Conservation (phyloP, 208 protist species). For the Trypanosoma theileri region DNA sequence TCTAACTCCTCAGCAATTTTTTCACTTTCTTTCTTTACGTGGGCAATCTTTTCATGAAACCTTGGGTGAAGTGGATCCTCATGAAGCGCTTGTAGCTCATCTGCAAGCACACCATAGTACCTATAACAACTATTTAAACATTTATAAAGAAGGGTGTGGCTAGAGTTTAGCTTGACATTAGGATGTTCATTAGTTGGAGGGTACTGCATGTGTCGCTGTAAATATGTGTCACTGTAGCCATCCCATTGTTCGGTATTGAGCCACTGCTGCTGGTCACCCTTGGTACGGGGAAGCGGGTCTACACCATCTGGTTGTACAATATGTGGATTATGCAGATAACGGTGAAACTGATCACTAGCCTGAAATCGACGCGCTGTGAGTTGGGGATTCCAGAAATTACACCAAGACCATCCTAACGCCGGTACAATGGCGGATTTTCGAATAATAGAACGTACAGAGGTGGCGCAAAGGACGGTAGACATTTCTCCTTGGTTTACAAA, state of each 20-base stretch:
- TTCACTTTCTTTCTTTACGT: conserved; percentile 60
- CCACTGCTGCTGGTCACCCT: conserved; percentile 84
- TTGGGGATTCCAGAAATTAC: conserved; percentile 6
- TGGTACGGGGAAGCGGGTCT: conserved; percentile 68
- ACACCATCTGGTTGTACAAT: conserved; percentile 84
- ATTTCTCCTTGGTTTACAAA: too few species aligned
- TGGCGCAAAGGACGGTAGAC: too few species aligned
- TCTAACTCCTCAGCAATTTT: conserved; percentile 70
- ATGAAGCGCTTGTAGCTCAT: conserved; percentile 75
- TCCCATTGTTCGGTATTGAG: conserved; percentile 89
- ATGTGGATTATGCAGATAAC: conserved; percentile 80
- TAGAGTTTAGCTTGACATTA: conserved; percentile 57
- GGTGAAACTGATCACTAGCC: conserved; percentile 82
- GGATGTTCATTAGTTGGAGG: conserved; percentile 70
- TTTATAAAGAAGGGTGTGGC: conserved; percentile 57
- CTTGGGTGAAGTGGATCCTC: conserved; percentile 78
- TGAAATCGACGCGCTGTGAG: conserved; percentile 40
- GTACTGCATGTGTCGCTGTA: conserved; percentile 84
- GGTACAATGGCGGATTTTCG: neutral
- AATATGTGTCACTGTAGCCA: conserved; percentile 84
- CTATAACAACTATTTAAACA: conserved; percentile 68
- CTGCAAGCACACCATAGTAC: conserved; percentile 73
- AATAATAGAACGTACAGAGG: neutral
- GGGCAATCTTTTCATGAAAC: conserved; percentile 66
- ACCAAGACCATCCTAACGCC: neutral